These are phyloP conservation scores for Penicillium frequentans DNA, from an alignment of 2,329 filamentous ascomycete species.

Conservation along the genomic window DNA sequence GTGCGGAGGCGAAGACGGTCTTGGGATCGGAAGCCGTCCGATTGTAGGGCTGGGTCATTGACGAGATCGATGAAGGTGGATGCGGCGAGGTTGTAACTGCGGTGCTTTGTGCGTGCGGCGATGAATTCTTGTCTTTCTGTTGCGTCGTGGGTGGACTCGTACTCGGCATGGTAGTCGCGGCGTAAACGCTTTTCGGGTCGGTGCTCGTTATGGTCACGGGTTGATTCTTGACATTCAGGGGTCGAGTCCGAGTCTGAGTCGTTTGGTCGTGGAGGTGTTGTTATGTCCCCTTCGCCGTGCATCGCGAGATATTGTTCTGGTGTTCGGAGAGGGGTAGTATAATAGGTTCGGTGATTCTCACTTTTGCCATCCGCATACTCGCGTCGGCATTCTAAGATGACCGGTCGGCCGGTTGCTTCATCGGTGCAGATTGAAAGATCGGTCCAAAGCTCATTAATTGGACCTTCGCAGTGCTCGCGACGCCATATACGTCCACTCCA, in stretches of 20 bases:
- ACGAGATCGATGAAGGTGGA: slow-evolving; percentile 46
- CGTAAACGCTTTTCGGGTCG: slow-evolving; percentile 38
- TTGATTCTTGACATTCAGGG: neutral
- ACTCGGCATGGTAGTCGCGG: slow-evolving; percentile 42
- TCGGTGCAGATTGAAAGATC: slow-evolving; percentile 63
- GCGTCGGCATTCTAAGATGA: slow-evolving; percentile 66
- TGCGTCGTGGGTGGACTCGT: slow-evolving; percentile 25
- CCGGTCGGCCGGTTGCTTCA: slow-evolving; percentile 57
- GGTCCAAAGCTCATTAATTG: slow-evolving; percentile 73
- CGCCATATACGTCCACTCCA: slow-evolving; percentile 61
- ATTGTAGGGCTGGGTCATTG: slow-evolving; percentile 35
- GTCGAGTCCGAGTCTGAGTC: neutral
- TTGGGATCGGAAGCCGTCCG: slow-evolving; percentile 28
- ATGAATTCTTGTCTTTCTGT: slow-evolving; percentile 41
- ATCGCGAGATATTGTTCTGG: slow-evolving; percentile 23
- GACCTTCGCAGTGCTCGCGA: slow-evolving; percentile 66
- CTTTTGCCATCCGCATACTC: slow-evolving; percentile 64
- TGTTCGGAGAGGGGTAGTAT: slow-evolving; percentile 49
- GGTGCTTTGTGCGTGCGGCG: slow-evolving; percentile 45
- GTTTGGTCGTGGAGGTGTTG: neutral
- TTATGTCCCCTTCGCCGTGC: neutral
- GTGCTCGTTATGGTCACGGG: slow-evolving; percentile 35
- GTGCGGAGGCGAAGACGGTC: slow-evolving; percentile 45
- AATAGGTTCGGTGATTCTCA: slow-evolving; percentile 65
- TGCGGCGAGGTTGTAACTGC: slow-evolving; percentile 42